Percentiles rank a stretch among this genome's conserved stretches.
phyloP scores from a whole-genome alignment of 2,329 filamentous ascomycete species.

The Trichoderma guizhouense region DNA sequence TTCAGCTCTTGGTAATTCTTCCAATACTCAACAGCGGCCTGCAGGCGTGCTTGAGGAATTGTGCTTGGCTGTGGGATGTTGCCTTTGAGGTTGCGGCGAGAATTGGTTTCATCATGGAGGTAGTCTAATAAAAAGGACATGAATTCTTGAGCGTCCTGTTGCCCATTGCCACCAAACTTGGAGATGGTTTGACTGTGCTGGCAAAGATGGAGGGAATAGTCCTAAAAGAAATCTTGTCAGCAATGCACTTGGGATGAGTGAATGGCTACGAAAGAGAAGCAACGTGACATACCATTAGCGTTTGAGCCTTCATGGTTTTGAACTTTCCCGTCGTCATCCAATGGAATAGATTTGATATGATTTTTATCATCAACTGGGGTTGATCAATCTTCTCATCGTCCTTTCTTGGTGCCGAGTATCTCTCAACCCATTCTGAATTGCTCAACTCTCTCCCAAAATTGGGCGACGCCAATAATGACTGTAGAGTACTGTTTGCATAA shows the following conservation, averaged over 20 bases:
- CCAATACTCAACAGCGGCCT: constrained; percentile 75
- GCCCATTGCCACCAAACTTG: constrained; percentile 67
- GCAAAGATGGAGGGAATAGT: constrained; percentile 49
- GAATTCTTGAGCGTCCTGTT: constrained; percentile 93
- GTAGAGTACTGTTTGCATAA: constrained; percentile 89
- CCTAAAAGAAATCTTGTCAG: constrained; percentile 34
- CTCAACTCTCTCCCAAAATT: constrained; percentile 64
- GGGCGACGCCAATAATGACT: constrained; percentile 73
- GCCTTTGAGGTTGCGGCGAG: constrained; percentile 42
- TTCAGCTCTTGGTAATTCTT: constrained; percentile 64
- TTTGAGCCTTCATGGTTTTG: constrained; percentile 49
- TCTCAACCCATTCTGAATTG: constrained; percentile 54
- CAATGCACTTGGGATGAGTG: too few species aligned
- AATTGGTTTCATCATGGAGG: constrained; percentile 82
- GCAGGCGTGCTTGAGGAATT: constrained; percentile 33
- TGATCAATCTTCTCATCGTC: constrained; percentile 51
- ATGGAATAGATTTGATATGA: constrained; percentile 56
- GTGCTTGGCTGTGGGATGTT: constrained; percentile 32
- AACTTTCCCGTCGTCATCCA: constrained; percentile 55
- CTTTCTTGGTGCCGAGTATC: constrained; percentile 67
- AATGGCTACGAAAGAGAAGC: background rate
- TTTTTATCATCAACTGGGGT: constrained; percentile 58
- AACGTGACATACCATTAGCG: constrained; percentile 50
- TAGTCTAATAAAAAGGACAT: constrained; percentile 77
- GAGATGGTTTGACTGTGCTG: constrained; percentile 27